Evolutionary conservation across 352 stramenopile species (phyloP).

Genomic region (Phytophthora cryptogea): DNA sequence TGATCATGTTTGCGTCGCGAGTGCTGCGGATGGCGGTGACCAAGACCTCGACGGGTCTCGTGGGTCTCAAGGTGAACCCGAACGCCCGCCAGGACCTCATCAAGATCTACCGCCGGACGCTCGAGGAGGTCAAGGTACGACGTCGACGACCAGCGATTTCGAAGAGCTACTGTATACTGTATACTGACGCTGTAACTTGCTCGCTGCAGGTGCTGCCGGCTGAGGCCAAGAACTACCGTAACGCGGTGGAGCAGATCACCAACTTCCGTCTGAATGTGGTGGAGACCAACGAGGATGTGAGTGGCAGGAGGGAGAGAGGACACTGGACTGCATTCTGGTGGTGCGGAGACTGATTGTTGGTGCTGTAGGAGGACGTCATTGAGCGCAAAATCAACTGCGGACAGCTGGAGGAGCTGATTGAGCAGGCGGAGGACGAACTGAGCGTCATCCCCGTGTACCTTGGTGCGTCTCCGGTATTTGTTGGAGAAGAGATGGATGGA

Average conservation of each 20-base stretch:
- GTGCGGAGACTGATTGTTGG: slow-evolving; percentile 12
- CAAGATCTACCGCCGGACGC: slow-evolving; percentile 81
- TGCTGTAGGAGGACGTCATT: slow-evolving; percentile 70
- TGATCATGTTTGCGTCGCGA: slow-evolving; percentile 80
- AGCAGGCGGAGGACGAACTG: slow-evolving; percentile 87
- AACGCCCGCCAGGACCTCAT: slow-evolving; percentile 86
- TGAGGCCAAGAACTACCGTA: slow-evolving; percentile 74
- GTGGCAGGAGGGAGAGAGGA: slow-evolving; percentile 6
- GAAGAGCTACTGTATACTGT: not conserved
- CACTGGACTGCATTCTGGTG: slow-evolving; percentile 12
- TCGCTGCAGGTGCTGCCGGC: slow-evolving; percentile 58
- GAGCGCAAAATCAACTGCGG: slow-evolving; percentile 88
- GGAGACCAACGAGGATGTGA: slow-evolving; percentile 72
- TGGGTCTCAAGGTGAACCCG: slow-evolving; percentile 83
- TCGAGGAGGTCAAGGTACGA: slow-evolving; percentile 78
- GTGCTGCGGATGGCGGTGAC: slow-evolving; percentile 85
- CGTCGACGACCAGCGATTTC: not conserved
- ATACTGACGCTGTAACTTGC: slow-evolving; percentile 11
- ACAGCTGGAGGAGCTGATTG: slow-evolving; percentile 88
- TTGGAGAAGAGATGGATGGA: not conserved
- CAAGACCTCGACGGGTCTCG: slow-evolving; percentile 88
- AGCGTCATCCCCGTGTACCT: slow-evolving; percentile 86
- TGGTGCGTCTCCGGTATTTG: slow-evolving; percentile 41
- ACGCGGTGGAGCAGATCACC: slow-evolving; percentile 84
- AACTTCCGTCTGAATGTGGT: slow-evolving; percentile 84